Evolutionary conservation across 305 asterid genomes (phyloP), one percentile per base, ranked within the genome.

Genomic region (Withania somnifera): DNA sequence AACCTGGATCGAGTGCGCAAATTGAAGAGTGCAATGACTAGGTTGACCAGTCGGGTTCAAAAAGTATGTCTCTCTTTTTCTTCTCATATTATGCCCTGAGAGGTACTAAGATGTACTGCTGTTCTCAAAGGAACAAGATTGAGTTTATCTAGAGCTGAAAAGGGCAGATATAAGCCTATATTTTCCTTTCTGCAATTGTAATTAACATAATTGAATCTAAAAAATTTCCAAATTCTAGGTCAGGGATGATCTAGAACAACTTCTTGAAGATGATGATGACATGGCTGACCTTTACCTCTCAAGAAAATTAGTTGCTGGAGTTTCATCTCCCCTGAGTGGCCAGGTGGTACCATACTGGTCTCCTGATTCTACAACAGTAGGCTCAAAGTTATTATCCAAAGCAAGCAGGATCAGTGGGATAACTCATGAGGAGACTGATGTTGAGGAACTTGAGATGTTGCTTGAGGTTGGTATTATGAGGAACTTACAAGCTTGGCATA

Each of bases 381-480:
- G 66, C 83, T 89, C 95, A 56, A 91, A 87, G 84, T 84, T 88
- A 69, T 47, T 73, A 26, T 89, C 96, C 14, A 86, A 90, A 85
- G 83, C 87, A 36, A 92, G 92, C 78, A 90, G 93, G 84, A 81
- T 77, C 42, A 90, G 92, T 71, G 89, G 88, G 30, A 77, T 91
- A 40, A 85, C 82, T 45, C 94, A 81, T 8, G 87, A 82, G 20
- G 97, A 89, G 86, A 84, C 89, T 69, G 94, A 91, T 77, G 97
- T 93, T 19, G 99, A 95, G 85, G 97, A 95, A 86, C 97, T 95
- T 77, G 98, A 95, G 83, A 95, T 95, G 97, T 84, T 95, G 79
- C 98, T 93, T 4, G 98, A 95, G 98, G 98, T 95, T 64, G 67
- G 11, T 79, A 7, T 19, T 36, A 14, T 60, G 60, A 26, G 5